These are phyloP conservation scores for Annulohypoxylon moriforme DNA, from an alignment of 495 filamentous ascomycete genomes.

Conservation along the genomic window DNA sequence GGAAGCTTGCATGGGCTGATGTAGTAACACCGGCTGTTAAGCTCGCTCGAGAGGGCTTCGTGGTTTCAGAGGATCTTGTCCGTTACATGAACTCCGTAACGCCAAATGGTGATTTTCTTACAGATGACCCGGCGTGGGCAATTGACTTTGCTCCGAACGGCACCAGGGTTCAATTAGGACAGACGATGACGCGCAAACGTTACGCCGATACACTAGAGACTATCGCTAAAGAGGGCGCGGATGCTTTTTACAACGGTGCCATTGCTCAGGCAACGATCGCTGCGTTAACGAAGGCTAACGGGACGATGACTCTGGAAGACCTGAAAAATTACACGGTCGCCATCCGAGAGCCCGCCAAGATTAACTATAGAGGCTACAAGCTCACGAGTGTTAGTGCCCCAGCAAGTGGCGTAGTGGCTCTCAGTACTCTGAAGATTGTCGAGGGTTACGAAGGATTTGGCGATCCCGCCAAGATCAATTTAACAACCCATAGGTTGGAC, in stretches of 20 bases:
- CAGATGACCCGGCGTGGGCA: conserved; percentile 76
- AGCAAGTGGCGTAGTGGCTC: conserved; percentile 71
- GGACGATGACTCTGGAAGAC: conserved; percentile 83
- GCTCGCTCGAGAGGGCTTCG: conserved; percentile 77
- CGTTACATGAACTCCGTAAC: conserved; percentile 64
- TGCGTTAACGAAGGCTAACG: conserved; percentile 68
- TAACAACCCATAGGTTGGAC: conserved; percentile 79
- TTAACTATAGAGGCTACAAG: conserved; percentile 75
- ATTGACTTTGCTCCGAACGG: conserved; percentile 83
- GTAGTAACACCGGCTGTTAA: conserved; percentile 74
- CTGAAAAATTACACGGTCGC: conserved; percentile 74
- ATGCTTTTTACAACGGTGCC: conserved; percentile 77
- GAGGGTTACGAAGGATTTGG: conserved; percentile 73
- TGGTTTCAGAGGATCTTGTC: conserved; percentile 70
- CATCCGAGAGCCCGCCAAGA: conserved; percentile 67
- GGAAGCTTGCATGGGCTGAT: conserved; percentile 73
- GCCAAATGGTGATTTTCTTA: conserved; percentile 46
- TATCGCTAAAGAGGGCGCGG: conserved; percentile 71
- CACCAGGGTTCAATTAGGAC: conserved; percentile 67
- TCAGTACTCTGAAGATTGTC: conserved; percentile 76
- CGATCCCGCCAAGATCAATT: conserved; percentile 60
- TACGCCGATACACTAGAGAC: conserved; percentile 79
- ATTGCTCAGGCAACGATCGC: conserved; percentile 77
- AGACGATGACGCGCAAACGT: conserved; percentile 76
- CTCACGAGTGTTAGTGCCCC: conserved; percentile 75